phyloP scores from a whole-genome alignment of 768 basidiomycete genomes.

The Porphyrellus cyaneotinctus region DNA sequence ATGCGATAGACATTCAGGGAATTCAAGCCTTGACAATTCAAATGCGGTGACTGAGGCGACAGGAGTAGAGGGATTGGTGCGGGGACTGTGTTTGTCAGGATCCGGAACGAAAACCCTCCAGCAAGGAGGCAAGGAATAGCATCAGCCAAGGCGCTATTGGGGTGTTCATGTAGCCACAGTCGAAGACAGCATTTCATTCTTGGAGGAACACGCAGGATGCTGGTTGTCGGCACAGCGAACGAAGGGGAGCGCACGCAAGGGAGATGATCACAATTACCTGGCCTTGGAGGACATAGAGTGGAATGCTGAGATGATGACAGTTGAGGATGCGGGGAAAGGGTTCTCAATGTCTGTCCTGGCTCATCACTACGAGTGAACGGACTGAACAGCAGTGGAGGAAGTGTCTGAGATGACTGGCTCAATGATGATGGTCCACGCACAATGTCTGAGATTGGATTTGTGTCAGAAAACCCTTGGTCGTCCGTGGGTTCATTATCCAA shows the following conservation, averaged over 20 bases:
- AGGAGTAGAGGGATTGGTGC: background rate
- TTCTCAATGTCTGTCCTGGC: too few relatives aligned
- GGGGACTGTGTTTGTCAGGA: background rate
- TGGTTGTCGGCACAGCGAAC: background rate
- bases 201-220: background rate
- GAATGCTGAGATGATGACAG: too few relatives aligned
- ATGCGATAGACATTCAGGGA: background rate
- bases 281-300: too few relatives aligned
- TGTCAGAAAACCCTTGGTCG: background rate
- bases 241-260: too few relatives aligned
- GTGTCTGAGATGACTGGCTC: too few relatives aligned
- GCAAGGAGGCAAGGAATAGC: background rate
- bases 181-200: background rate
- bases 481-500: background rate
- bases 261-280: too few relatives aligned
- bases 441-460: background rate
- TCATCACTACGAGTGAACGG: too few relatives aligned
- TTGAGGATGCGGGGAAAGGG: too few relatives aligned
- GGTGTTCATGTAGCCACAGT: background rate
- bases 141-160: background rate
- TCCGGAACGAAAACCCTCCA: background rate
- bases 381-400: too few relatives aligned
- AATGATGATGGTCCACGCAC: too few relatives aligned
- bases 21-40: background rate
- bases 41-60: background rate